Evolutionary conservation across 73 alveolate genomes (phyloP), one percentile per base, ranked within the genome.

Genomic region (Paramecium primaurelia): DNA sequence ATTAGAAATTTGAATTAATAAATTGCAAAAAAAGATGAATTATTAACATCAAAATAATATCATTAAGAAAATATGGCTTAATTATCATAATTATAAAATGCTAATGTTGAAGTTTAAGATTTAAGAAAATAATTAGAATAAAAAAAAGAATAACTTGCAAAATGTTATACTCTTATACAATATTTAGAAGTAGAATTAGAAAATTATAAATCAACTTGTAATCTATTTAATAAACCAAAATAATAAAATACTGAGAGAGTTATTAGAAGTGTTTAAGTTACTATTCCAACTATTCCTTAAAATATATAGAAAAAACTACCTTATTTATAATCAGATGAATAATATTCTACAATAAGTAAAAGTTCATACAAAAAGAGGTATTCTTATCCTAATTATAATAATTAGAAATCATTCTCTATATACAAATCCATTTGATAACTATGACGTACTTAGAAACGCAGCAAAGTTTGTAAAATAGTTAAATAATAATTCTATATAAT

Each of bases 381-480:
- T 49, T 1, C 8, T 4, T 5, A 49, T 49, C 0, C 22, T 3
- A 16, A 4, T 59, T 16, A 30, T 16, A 3, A 0, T 32, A 32
- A 28, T 64, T 8, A 34, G 87, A 73, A 73, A 73, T 16, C 54
- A 73, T 38, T 73, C 87, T 73, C 87, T 73, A 1, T 73, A 73
- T 38, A 73, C 87, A 10, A 73, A 73, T 73, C 87, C 87, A 1
- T 73, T 73, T 12, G 87, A 73, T 1, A 73, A 73, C 32, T 73
- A 73, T 37, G 87, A 73, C 18, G 18, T 73, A 4, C 59, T 73
- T 73, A 73, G 58, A 40, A 73, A 73, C 26, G 87, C 87, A 16
- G 59, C 87, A 14, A 73, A 73, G 16, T 36, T 73, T 36, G 59
- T 73, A 37, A 73, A 73, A 73, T 73, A 32, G 47, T 22, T 73